phyloP scores from a whole-genome alignment of 2,329 filamentous ascomycete species.

The Neopestalotiopsis sp. region DNA sequence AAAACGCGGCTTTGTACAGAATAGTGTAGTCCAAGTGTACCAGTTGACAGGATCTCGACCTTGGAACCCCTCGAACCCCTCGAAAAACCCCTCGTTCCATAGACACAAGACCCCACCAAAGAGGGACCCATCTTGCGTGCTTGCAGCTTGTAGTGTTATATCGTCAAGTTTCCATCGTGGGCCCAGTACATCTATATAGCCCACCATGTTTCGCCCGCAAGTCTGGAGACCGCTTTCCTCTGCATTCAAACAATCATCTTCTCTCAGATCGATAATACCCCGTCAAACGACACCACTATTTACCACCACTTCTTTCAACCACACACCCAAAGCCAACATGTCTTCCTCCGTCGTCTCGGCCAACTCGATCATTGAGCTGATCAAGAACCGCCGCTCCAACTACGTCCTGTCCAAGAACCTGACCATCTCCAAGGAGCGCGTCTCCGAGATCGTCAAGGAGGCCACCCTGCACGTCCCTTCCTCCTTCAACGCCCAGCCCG shows the following conservation, averaged over 20 bases:
- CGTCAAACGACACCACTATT: neutral
- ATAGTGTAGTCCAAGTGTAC: neutral
- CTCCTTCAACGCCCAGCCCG: conserved; percentile 88
- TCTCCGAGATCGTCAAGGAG: conserved; percentile 70
- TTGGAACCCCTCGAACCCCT: neutral
- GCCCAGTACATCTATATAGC: conserved; percentile 12
- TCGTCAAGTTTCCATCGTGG: neutral
- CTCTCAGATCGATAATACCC: neutral
- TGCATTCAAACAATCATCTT: conserved; percentile 2
- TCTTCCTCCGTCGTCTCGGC: conserved; percentile 44
- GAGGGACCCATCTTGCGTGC: neutral
- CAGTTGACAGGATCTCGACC: neutral
- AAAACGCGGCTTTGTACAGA: neutral
- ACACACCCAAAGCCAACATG: conserved; percentile 27
- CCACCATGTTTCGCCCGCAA: conserved; percentile 12
- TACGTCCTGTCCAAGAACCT: conserved; percentile 72
- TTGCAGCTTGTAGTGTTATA: neutral
- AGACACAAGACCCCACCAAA: neutral
- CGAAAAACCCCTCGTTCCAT: neutral
- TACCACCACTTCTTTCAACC: conserved; percentile 24
- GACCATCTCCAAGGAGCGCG: conserved; percentile 59
- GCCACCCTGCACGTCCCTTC: conserved; percentile 74
- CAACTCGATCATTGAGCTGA: conserved; percentile 64
- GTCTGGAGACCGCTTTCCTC: conserved; percentile 5
- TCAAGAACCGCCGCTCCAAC: conserved; percentile 72